Conservation (phyloP, 371 early-diverging fungal genomes). For the Mucor mucedo region DNA sequence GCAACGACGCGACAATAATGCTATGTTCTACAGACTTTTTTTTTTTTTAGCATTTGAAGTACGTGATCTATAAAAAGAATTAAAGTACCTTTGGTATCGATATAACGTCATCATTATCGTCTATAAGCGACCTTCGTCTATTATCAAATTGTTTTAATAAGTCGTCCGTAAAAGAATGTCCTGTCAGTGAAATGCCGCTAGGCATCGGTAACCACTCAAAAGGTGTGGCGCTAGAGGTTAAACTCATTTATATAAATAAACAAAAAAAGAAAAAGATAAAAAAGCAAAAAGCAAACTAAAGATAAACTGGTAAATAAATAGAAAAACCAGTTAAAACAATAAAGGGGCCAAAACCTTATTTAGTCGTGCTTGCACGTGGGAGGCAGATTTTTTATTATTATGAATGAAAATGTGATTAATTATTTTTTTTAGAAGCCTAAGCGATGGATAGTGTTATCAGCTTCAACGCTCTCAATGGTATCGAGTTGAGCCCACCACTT, state of each 20-base stretch:
- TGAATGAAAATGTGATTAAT: slow-evolving; percentile 3
- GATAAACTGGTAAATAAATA: no score
- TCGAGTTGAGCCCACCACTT: slow-evolving; percentile 94
- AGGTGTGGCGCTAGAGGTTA: background rate
- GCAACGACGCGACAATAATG: no score
- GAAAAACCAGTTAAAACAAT: slow-evolving; percentile 8
- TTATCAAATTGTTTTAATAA: slow-evolving; percentile 34
- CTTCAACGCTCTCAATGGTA: slow-evolving; percentile 66
- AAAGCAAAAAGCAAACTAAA: background rate
- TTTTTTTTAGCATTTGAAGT: no score
- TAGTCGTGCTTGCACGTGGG: slow-evolving; percentile 14
- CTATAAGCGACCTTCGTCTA: slow-evolving; percentile 1
- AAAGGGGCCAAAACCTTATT: slow-evolving; percentile 5
- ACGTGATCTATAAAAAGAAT: background rate
- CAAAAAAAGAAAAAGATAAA: background rate
- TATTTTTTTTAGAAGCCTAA: slow-evolving; percentile 47
- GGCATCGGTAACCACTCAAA: slow-evolving; percentile 39
- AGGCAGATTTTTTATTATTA: background rate
- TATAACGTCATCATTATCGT: background rate
- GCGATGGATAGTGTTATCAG: slow-evolving; percentile 79
- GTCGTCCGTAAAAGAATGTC: slow-evolving; percentile 35
- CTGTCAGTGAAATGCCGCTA: slow-evolving; percentile 27
- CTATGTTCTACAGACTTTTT: no score
- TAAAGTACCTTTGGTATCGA: background rate
- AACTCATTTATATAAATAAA: slow-evolving; percentile 6